Conservation (phyloP, 2,329 filamentous ascomycete genomes). For the Pseudogymnoascus sp. region DNA sequence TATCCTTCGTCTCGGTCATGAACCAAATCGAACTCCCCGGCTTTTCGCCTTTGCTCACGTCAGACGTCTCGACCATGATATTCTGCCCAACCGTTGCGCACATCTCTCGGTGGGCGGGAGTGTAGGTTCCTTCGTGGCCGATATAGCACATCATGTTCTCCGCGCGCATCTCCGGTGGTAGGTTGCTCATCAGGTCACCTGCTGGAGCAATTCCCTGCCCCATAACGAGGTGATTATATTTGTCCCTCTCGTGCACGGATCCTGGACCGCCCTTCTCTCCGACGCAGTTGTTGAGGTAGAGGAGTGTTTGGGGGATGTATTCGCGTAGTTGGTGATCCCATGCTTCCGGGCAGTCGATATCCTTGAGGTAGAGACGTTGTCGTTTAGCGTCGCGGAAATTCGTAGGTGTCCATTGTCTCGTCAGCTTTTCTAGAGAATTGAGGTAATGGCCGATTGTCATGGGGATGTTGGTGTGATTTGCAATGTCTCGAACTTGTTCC, state of each 20-base stretch:
- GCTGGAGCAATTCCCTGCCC: slow-evolving; percentile 49
- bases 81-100: slow-evolving; percentile 94
- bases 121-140: slow-evolving; percentile 94
- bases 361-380: slow-evolving; percentile 89
- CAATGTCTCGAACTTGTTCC: slow-evolving; percentile 77
- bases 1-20: slow-evolving; percentile 94
- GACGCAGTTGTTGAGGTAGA: slow-evolving; percentile 81
- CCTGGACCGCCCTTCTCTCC: slow-evolving; percentile 47
- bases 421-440: slow-evolving; percentile 73
- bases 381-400: slow-evolving; percentile 72
- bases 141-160: slow-evolving; percentile 98
- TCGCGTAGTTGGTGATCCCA: slow-evolving; percentile 77
- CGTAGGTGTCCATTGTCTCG: slow-evolving; percentile 67
- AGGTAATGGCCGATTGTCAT: slow-evolving; percentile 89
- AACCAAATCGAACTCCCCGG: slow-evolving; percentile 94
- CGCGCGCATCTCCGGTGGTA: slow-evolving; percentile 79
- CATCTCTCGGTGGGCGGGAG: slow-evolving; percentile 93
- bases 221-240: slow-evolving; percentile 33
- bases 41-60: slow-evolving; percentile 62
- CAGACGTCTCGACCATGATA: slow-evolving; percentile 92
- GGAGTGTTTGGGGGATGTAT: slow-evolving; percentile 71
- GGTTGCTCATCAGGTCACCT: slow-evolving; percentile 89
- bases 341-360: slow-evolving; percentile 85
- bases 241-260: slow-evolving; percentile 37
- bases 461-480: slow-evolving; percentile 61